These are phyloP conservation scores for Talaromyces adpressus DNA, from an alignment of 495 filamentous ascomycete genomes.

Conservation along the genomic window DNA sequence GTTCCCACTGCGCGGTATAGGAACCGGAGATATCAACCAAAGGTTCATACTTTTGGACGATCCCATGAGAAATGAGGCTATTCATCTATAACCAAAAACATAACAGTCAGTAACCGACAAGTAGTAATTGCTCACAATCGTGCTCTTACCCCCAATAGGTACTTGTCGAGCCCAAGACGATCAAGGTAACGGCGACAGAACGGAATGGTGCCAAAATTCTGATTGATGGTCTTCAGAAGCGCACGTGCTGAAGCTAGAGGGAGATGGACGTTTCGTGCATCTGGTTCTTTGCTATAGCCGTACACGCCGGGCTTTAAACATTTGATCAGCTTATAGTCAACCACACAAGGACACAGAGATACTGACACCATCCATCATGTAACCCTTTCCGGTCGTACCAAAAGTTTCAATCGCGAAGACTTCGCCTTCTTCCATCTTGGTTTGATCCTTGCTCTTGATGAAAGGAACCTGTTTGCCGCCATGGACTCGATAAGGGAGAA, in stretches of 20 bases:
- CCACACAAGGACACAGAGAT: conserved; percentile 1
- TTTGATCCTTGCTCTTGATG: conserved; percentile 48
- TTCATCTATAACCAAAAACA: conserved; percentile 32
- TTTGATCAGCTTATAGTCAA: conserved; percentile 13
- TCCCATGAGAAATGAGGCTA: conserved; percentile 42
- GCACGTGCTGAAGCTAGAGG: conserved; percentile 50
- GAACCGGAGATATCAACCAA: conserved; percentile 49
- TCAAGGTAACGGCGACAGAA: conserved; percentile 60
- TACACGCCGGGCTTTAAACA: conserved; percentile 25
- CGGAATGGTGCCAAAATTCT: conserved; percentile 57
- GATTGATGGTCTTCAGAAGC: conserved; percentile 52
- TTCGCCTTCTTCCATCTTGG: conserved; percentile 63
- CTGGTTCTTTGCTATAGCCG: conserved; percentile 44
- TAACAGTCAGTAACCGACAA: conserved; percentile 10
- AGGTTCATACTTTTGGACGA: conserved; percentile 47
- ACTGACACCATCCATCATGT: conserved; percentile 34
- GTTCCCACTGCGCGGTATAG: conserved; percentile 56
- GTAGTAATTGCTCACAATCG: background rate
- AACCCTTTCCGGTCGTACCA: conserved; percentile 51
- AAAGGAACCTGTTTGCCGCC: conserved; percentile 57
- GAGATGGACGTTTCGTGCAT: conserved; percentile 42
- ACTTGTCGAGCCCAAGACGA: conserved; percentile 53
- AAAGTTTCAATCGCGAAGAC: conserved; percentile 63
- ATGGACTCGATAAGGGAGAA: conserved; percentile 52
- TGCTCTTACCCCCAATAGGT: conserved; percentile 46